phyloP scores from a whole-genome alignment of 1,284 basidiomycete genomes.

The Cutaneotrichosporon sp. region DNA sequence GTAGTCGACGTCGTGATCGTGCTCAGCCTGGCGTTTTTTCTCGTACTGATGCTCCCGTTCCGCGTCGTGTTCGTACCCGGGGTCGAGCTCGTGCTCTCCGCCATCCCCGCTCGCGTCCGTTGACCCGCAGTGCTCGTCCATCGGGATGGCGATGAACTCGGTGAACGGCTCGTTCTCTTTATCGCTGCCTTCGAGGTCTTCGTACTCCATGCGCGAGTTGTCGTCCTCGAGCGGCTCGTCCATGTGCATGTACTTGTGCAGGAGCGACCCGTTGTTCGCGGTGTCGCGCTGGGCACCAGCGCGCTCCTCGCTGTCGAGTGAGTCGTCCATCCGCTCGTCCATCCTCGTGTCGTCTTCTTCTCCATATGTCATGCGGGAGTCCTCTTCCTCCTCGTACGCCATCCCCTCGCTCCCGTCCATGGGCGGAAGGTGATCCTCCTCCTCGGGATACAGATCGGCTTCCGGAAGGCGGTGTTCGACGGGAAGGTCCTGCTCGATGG shows the following conservation, averaged over 20 bases:
- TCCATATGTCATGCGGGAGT: background rate
- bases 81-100: background rate
- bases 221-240: background rate
- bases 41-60: background rate
- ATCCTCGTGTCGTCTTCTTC: background rate
- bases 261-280: no score
- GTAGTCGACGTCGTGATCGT: no score
- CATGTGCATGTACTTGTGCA: background rate
- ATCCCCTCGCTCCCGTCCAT: background rate
- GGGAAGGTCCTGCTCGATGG: background rate
- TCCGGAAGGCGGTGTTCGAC: background rate
- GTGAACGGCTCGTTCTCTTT: constrained; percentile 28
- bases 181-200: constrained; percentile 22
- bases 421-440: background rate
- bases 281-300: no score
- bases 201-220: constrained; percentile 16
- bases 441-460: background rate
- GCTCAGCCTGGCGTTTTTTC: background rate
- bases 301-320: no score
- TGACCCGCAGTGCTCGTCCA: background rate
- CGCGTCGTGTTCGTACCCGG: no score
- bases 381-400: background rate
- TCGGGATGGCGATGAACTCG: constrained; percentile 13
- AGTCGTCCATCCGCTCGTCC: background rate
- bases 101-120: background rate